These are phyloP conservation scores for Sonneratia alba DNA, from an alignment of 345 rosid species.

Conservation along the genomic window DNA sequence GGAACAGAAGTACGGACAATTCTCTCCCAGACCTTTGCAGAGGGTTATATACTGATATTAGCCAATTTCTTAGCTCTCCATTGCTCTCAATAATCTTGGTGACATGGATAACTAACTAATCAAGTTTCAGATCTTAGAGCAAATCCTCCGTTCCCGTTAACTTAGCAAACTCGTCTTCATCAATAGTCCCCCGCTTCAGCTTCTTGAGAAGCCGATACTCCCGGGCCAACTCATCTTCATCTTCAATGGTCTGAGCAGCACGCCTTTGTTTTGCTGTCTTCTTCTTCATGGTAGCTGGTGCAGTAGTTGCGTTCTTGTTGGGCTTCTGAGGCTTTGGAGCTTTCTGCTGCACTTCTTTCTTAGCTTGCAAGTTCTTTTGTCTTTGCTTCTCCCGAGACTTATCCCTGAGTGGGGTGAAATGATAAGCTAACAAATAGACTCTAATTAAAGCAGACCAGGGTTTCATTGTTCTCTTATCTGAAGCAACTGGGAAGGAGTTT, in stretches of 20 bases:
- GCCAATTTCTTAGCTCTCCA: neutral
- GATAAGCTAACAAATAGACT: neutral
- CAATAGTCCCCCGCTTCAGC: constrained; percentile 55
- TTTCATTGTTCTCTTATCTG: neutral
- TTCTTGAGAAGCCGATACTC: constrained; percentile 58
- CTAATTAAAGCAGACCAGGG: neutral
- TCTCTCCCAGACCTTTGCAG: neutral
- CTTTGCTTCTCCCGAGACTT: constrained; percentile 84
- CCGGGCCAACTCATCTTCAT: constrained; percentile 58
- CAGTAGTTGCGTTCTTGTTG: constrained; percentile 25
- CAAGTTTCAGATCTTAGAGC: constrained; percentile 20
- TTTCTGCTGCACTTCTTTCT: constrained; percentile 41
- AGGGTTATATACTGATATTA: neutral
- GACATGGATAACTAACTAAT: neutral
- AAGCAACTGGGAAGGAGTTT: neutral
- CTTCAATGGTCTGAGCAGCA: constrained; percentile 62
- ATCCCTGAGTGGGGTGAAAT: constrained; percentile 38
- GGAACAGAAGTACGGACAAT: neutral
- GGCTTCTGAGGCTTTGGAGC: constrained; percentile 35
- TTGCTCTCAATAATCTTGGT: neutral
- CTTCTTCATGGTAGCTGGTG: constrained; percentile 32
- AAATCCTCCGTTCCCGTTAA: constrained; percentile 66
- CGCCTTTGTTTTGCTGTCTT: constrained; percentile 80
- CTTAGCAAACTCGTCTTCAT: constrained; percentile 60
- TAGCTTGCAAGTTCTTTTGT: constrained; percentile 45